These are phyloP conservation scores for Fusarium heterosporum DNA, from an alignment of 2,329 filamentous ascomycete genomes.

Conservation along the genomic window DNA sequence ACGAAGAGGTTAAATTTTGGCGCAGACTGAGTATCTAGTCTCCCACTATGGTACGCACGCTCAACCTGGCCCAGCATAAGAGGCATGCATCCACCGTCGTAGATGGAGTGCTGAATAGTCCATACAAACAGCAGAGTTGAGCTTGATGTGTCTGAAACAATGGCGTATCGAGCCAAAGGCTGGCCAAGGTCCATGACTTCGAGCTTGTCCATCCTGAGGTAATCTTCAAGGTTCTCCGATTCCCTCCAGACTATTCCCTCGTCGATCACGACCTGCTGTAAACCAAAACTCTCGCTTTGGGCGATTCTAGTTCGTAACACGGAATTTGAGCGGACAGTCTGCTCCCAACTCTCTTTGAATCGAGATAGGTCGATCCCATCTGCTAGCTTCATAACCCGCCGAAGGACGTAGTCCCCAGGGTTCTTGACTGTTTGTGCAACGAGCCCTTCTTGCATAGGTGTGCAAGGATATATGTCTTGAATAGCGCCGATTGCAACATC, in stretches of 20 bases:
- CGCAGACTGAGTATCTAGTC: background rate
- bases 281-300: background rate
- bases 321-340: background rate
- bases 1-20: slow-evolving; percentile 17
- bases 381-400: slow-evolving; percentile 4
- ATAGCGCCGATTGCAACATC: background rate
- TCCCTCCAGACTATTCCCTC: slow-evolving; percentile 6
- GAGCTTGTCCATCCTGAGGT: background rate
- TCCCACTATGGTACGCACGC: background rate
- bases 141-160: background rate
- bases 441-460: background rate
- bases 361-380: background rate
- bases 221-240: background rate
- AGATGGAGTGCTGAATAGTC: slow-evolving; percentile 56
- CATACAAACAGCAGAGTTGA: slow-evolving; percentile 22
- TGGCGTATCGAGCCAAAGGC: background rate
- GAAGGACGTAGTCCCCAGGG: slow-evolving; percentile 7
- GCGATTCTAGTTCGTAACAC: slow-evolving; percentile 20
- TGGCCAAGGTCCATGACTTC: slow-evolving; percentile 11
- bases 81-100: slow-evolving; percentile 64
- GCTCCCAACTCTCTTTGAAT: slow-evolving; percentile 3
- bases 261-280: slow-evolving; percentile 8
- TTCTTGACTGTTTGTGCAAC: slow-evolving; percentile 12
- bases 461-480: background rate
- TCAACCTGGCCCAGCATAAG: slow-evolving; percentile 40